These are phyloP conservation scores for Dendryphion nanum DNA, from an alignment of 2,329 filamentous ascomycete genomes.

Conservation along the genomic window DNA sequence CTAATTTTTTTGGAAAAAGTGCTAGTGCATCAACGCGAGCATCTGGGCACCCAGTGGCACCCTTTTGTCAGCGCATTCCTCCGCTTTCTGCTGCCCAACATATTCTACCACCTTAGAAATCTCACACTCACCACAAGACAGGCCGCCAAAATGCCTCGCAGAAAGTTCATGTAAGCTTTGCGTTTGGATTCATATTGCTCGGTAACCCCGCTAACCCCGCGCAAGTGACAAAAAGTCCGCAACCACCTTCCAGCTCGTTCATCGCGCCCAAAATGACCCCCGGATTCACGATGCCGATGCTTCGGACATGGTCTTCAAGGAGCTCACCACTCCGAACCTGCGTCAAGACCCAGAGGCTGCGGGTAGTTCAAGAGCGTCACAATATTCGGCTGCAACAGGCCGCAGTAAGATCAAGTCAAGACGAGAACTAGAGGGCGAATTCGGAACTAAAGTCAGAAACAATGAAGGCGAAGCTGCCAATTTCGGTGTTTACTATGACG, in stretches of 20 bases:
- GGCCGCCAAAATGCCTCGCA: constrained; percentile 63
- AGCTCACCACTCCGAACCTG: constrained; percentile 46
- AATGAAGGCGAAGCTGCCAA: constrained; percentile 97
- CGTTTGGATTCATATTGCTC: too few relatives aligned
- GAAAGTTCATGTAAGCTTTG: constrained; percentile 67
- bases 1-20: constrained; percentile 63
- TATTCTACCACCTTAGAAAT: constrained; percentile 4
- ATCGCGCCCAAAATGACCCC: constrained; percentile 95
- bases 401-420: constrained; percentile 63
- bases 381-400: constrained; percentile 43
- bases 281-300: constrained; percentile 89
- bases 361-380: constrained; percentile 46
- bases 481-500: constrained; percentile 92
- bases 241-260: constrained; percentile 89
- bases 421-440: constrained; percentile 71
- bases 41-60: too few relatives aligned
- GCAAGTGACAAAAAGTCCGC: constrained; percentile 83
- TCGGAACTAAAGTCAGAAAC: constrained; percentile 69
- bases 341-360: constrained; percentile 33
- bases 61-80: constrained; percentile 33
- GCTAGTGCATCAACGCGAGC: too few relatives aligned
- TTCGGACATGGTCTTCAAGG: constrained; percentile 87
- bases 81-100: constrained; percentile 14
- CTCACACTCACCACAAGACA: constrained; percentile 1
- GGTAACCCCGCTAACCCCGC: constrained; percentile 28